Base-by-base conservation (phyloP, 768 basidiomycete genomes). In the Lyophyllum shimeji region DNA sequence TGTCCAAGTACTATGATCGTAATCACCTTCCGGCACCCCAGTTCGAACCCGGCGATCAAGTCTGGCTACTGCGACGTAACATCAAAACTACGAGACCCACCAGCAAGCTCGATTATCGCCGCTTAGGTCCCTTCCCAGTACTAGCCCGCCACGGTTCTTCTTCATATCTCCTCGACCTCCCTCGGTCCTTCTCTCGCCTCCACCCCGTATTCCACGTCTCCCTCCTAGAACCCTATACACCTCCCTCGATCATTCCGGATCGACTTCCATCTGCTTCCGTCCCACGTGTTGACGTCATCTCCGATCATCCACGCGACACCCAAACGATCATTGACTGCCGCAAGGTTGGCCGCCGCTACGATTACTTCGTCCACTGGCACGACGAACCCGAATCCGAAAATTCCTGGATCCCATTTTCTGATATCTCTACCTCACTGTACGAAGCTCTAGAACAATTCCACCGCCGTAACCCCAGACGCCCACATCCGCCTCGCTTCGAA, bases 351-450 rank as follows among this genome's bases (percentile, higher is more conserved):
- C 45, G 25, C 2, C 48, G 46, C 2, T 59, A 51, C n/a, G 45
- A 52, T 15, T 52, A 52, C n/a, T 52, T 52, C n/a, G 45, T 57
- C n/a, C 45, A 52, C 7, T 52, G 50, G 53, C 21, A 24, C 15
- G 20, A 55, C 21, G 18, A n/a, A 11, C 34, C 43, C 2, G 49
- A 60, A 21, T 57, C 60, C 21, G 56, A 55, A 47, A 48, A 60
- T 31, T 60, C 60, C n/a, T 60, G 60, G 60, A 33, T 57, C 45
- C 52, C 48, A 2, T 37, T 51, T 12, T 54, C 55, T 11, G 56
- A 60, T 2, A 48, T 57, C 3, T 21, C 52, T 9, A 51, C 46
- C n/a, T 24, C 49, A 21, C 20, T 55, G 20, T 46, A 60, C 20
- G 53, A 60, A 45, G 34, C 21, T 29, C 17, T 60, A 2, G 44